phyloP scores from a whole-genome alignment of 768 basidiomycete genomes.

The Royoungia palumana region DNA sequence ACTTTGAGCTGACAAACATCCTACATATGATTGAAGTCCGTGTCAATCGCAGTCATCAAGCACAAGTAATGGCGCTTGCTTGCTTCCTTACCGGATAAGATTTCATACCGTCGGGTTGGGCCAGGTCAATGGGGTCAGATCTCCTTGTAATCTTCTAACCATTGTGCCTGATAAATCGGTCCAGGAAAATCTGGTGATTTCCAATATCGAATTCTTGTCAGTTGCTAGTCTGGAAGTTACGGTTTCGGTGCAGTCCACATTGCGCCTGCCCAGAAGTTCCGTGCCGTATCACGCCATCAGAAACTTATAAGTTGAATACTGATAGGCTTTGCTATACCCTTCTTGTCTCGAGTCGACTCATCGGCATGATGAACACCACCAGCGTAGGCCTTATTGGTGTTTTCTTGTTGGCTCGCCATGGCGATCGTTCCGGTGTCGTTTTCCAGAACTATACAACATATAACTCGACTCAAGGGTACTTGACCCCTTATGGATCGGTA shows the following conservation, averaged over 20 bases:
- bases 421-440: constrained; percentile 58
- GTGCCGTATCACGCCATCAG: background rate
- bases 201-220: no score
- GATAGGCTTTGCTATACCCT: background rate
- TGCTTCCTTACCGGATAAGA: no score
- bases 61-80: no score
- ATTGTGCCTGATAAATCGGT: no score
- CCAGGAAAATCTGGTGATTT: background rate
- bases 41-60: no score
- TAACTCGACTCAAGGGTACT: constrained; percentile 56
- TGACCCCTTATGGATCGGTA: constrained; percentile 74
- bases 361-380: constrained; percentile 25
- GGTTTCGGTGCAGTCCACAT: background rate
- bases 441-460: constrained; percentile 76
- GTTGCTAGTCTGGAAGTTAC: background rate
- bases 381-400: constrained; percentile 55
- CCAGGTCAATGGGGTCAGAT: no score
- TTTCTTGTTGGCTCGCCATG: constrained; percentile 72
- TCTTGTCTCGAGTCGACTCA: background rate
- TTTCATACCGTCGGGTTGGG: no score
- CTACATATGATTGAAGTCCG: no score
- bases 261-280: background rate
- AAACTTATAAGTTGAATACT: constrained; percentile 7
- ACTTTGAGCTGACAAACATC: no score
- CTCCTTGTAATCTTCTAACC: no score